These are phyloP conservation scores for Globisporangium solare DNA, from an alignment of 352 stramenopile genomes.

Conservation along the genomic window DNA sequence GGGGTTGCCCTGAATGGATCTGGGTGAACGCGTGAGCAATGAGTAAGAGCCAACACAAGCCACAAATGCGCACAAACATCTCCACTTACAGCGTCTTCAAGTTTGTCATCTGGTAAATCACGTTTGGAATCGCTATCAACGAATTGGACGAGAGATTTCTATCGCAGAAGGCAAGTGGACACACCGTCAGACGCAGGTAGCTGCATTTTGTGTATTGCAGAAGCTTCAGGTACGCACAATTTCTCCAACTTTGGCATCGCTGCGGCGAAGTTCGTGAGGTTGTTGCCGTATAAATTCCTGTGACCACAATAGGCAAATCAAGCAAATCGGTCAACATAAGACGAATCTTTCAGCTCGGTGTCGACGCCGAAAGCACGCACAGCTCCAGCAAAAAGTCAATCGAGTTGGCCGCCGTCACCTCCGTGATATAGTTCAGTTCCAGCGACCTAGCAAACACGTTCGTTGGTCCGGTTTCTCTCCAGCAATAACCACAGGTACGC, in stretches of 20 bases:
- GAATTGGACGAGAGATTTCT: constrained; percentile 56
- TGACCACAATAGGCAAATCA: not conserved
- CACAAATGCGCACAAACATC: constrained; percentile 26
- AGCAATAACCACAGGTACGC: not conserved
- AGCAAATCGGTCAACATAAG: no score
- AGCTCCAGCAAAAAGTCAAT: constrained; percentile 5
- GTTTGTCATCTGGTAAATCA: constrained; percentile 38
- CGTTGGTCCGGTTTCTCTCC: not conserved
- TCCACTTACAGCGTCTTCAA: constrained; percentile 37
- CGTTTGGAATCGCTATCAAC: constrained; percentile 37
- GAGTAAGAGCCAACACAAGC: no score
- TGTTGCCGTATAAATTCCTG: constrained; percentile 50
- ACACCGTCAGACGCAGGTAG: not conserved
- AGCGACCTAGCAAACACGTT: constrained; percentile 5
- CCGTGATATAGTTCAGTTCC: constrained; percentile 11
- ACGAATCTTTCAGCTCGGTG: not conserved
- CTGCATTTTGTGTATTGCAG: not conserved
- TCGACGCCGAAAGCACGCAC: not conserved
- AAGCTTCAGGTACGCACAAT: constrained; percentile 28
- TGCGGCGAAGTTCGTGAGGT: constrained; percentile 36
- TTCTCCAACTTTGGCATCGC: constrained; percentile 36
- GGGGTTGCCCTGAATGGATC: constrained; percentile 5
- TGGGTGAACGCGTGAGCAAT: constrained; percentile 13
- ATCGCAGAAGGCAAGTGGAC: not conserved
- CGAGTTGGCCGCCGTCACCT: constrained; percentile 3